Percentiles rank a stretch among this genome's conserved stretches.
Conservation (phyloP, 2,329 filamentous ascomycete species). For the Penicillium sp. region DNA sequence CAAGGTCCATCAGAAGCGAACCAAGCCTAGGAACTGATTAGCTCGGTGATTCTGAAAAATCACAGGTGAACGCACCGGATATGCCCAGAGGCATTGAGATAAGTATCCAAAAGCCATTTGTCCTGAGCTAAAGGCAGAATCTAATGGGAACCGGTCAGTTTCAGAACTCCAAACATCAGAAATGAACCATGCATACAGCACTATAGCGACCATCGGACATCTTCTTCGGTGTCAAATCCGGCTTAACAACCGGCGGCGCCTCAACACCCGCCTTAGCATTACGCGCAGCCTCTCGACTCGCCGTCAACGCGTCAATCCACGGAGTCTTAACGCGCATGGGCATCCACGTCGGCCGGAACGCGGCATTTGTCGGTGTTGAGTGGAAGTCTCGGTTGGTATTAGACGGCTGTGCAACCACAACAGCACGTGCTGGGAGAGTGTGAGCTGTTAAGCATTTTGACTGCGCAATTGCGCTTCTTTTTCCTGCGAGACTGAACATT, state of each 20-base stretch:
- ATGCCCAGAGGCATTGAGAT: conserved; percentile 73
- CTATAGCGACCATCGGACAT: conserved; percentile 72
- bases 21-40: conserved; percentile 55
- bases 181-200: conserved; percentile 51
- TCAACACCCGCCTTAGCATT: conserved; percentile 17
- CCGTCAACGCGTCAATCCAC: conserved; percentile 65
- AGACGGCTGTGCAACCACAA: conserved; percentile 9
- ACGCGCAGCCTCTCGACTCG: conserved; percentile 48
- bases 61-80: conserved; percentile 53
- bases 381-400: conserved; percentile 28
- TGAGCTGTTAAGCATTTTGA: conserved; percentile 20
- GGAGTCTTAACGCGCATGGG: conserved; percentile 64
- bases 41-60: conserved; percentile 5
- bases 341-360: conserved; percentile 44
- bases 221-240: conserved; percentile 63
- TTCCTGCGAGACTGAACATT: conserved; percentile 21
- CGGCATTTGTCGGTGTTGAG: conserved; percentile 25
- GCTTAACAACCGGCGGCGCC: conserved; percentile 39
- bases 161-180: not conserved
- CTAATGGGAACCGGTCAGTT: conserved; percentile 38
- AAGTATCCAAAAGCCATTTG: conserved; percentile 75
- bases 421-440: conserved; percentile 11
- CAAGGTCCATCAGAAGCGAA: conserved; percentile 76
- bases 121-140: conserved; percentile 69
- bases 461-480: conserved; percentile 19